Evolutionary conservation across 495 filamentous ascomycete genomes (phyloP).

Genomic region (Penicillium maclennaniae): DNA sequence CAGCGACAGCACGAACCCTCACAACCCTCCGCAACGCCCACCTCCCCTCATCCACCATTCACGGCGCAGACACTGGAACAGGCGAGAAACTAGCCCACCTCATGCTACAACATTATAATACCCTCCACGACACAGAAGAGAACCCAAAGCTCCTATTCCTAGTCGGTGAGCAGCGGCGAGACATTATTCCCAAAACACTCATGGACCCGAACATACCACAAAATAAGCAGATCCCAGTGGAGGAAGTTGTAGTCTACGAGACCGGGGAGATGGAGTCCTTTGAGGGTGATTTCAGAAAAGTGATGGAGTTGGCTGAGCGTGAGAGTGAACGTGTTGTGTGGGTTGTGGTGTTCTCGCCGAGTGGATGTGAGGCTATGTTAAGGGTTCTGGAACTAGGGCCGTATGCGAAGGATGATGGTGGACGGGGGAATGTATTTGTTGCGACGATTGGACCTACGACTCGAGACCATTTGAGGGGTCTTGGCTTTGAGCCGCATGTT

Average conservation of each 20-base stretch:
- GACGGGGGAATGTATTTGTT: conserved; percentile 48
- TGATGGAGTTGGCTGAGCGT: conserved; percentile 15
- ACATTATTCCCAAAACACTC: conserved; percentile 80
- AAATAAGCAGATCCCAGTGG: conserved; percentile 53
- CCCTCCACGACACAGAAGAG: conserved; percentile 12
- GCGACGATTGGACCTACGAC: conserved; percentile 96
- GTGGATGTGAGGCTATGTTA: conserved; percentile 80
- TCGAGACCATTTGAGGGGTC: conserved; percentile 64
- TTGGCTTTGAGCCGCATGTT: conserved; percentile 74
- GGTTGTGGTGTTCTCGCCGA: conserved; percentile 93
- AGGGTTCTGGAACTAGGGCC: conserved; percentile 48
- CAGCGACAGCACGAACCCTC: conserved; percentile 77
- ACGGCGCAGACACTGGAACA: conserved; percentile 75
- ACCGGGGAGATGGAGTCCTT: conserved; percentile 78
- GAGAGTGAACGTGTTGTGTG: conserved; percentile 47
- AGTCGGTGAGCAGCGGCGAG: conserved; percentile 79
- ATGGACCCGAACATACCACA: conserved; percentile 45
- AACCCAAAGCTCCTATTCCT: conserved; percentile 74
- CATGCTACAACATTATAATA: conserved; percentile 71
- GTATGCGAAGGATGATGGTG: conserved; percentile 9
- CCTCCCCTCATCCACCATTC: conserved; percentile 50
- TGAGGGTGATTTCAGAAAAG: conserved; percentile 53
- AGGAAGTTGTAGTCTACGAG: conserved; percentile 81
- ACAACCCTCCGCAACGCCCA: conserved; percentile 47
- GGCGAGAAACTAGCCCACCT: conserved; percentile 72